Evolutionary conservation across 208 protist genomes (phyloP).

Genomic region (Trypanosoma mega): DNA sequence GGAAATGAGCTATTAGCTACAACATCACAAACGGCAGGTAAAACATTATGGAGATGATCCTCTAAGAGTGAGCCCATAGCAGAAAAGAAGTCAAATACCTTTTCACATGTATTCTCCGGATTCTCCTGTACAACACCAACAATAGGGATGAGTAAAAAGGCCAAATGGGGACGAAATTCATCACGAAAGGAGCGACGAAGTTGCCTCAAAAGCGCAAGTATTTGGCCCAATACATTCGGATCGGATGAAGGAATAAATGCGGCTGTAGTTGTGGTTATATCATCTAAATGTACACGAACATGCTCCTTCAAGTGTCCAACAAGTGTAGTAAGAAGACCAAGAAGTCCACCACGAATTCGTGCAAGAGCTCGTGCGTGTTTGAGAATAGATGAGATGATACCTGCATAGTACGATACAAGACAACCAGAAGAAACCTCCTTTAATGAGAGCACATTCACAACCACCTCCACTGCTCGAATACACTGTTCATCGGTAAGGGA

Average conservation of each 20-base stretch:
- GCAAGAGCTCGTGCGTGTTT: slow-evolving; percentile 51
- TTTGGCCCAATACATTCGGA: slow-evolving; percentile 56
- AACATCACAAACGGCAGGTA: slow-evolving; percentile 81
- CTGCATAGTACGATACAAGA: slow-evolving; percentile 50
- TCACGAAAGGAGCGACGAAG: slow-evolving; percentile 71
- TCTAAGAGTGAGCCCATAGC: slow-evolving; percentile 76
- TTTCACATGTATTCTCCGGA: slow-evolving; percentile 45
- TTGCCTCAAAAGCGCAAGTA: slow-evolving; percentile 68
- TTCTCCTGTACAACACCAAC: slow-evolving; percentile 60
- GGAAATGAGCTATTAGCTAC: slow-evolving; percentile 57
- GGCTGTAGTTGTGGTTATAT: slow-evolving; percentile 53
- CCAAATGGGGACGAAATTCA: slow-evolving; percentile 80
- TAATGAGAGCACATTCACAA: slow-evolving; percentile 72
- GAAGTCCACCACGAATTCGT: slow-evolving; percentile 66
- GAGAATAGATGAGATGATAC: slow-evolving; percentile 67
- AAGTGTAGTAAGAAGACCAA: slow-evolving; percentile 57
- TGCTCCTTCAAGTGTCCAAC: slow-evolving; percentile 60
- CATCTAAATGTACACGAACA: slow-evolving; percentile 63
- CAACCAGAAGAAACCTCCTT: slow-evolving; percentile 46
- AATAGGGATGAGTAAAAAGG: slow-evolving; percentile 66
- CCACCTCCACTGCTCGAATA: slow-evolving; percentile 67
- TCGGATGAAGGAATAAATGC: slow-evolving; percentile 58
- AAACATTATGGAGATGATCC: slow-evolving; percentile 73
- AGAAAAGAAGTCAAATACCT: slow-evolving; percentile 75
- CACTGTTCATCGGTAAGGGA: slow-evolving; percentile 84